Evolutionary conservation across 257 asterid genomes (phyloP), one percentile per base, ranked within the genome.

Genomic region (Ehretia macrophylla): DNA sequence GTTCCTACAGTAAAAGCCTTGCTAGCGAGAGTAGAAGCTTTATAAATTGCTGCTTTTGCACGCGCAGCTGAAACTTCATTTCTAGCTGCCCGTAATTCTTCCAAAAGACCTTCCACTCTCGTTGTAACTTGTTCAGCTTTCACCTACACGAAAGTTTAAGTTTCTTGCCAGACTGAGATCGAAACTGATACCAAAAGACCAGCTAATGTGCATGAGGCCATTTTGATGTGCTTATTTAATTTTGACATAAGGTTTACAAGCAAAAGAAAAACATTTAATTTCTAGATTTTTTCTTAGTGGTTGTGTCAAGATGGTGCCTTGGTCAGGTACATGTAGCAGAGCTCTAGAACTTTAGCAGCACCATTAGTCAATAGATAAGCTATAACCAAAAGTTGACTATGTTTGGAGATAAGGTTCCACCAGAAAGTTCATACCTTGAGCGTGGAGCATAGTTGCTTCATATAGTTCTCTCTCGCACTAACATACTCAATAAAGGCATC

Each of bases 391-490:
- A 1, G 35, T 27, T 27, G 6, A 27, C 35, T 27, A 6, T 27
- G 6, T 1, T 27, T 6, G 6, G 16, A 42, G 47, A 10, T 42
- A 42, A 42, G 47, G 47, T 10, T 42, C 16, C 12, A 42, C 16
- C 12, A 42, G 16, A 42, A 42, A 3, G 47, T 42, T 64, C 84
- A 63, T 88, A 91, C 98, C 73, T 91, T 91, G 75, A 91, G 95
- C 63, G 86, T 75, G 66, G 98, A 79, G 77, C 98, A 88, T 12
- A 91, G 84, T 78, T 88, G 94, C 83, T 81, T 91, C 96, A 88
- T 71, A 75, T 85, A 78, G 79, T 85, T 88, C 69, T 91, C 98
- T 70, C 98, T 81, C 59, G 88, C 67, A 68, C 74, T 68, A 67
- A 91, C 90, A 72, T 88, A 84, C 68, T 88, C 97, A 4, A 91